phyloP scores from a whole-genome alignment of 164 flowering plant genomes.

The Nymphaea colorata region DNA sequence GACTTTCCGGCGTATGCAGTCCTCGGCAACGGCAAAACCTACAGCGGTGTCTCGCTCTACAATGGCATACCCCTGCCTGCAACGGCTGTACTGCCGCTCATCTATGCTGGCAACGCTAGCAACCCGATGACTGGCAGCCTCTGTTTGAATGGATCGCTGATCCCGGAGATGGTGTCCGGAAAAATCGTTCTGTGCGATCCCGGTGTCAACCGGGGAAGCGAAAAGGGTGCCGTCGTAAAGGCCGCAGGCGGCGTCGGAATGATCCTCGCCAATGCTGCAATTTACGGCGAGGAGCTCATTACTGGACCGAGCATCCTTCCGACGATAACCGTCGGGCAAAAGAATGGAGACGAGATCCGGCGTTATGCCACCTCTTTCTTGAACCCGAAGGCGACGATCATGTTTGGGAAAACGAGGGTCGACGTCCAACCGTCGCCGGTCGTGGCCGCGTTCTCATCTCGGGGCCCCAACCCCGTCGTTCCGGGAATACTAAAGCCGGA shows the following conservation, averaged over 20 bases:
- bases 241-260: constrained; percentile 78
- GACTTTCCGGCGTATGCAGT: constrained; percentile 64
- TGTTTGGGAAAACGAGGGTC: constrained; percentile 36
- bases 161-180: constrained; percentile 48
- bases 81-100: constrained; percentile 19
- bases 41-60: constrained; percentile 58
- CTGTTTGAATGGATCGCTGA: constrained; percentile 42
- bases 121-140: constrained; percentile 32
- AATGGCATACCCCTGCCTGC: constrained; percentile 29
- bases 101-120: constrained; percentile 52
- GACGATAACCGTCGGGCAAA: constrained; percentile 46
- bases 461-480: constrained; percentile 64
- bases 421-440: constrained; percentile 70
- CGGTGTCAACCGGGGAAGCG: constrained; percentile 44
- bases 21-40: constrained; percentile 53
- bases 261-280: constrained; percentile 57
- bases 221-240: constrained; percentile 57
- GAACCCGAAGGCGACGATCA: constrained; percentile 48
- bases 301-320: constrained; percentile 75
- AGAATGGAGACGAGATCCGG: constrained; percentile 40
- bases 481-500: constrained; percentile 77
- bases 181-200: constrained; percentile 79
- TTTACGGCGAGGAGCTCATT: constrained; percentile 55
- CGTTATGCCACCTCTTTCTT: constrained; percentile 28
- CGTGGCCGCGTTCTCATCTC: constrained; percentile 64